These are phyloP conservation scores for Secale cereale DNA, from an alignment of 176 grass and related monocot genomes.

Conservation along the genomic window DNA sequence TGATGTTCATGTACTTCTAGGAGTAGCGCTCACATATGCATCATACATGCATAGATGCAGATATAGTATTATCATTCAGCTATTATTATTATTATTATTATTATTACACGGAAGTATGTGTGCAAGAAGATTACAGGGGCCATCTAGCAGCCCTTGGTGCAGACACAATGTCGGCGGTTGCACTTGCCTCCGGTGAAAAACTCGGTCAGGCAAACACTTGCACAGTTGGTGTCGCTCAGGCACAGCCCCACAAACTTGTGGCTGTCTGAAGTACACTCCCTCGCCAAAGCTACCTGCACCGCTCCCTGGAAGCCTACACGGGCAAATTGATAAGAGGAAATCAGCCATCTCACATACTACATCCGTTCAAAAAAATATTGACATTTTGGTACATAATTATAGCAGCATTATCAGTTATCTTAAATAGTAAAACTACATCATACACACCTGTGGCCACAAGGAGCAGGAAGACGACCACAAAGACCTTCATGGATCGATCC, in stretches of 20 bases:
- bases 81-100: background rate
- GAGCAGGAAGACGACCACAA: background rate
- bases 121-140: background rate
- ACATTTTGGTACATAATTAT: background rate
- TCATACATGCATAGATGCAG: background rate
- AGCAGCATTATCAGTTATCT: background rate
- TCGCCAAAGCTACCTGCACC: constrained; percentile 13
- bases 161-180: background rate
- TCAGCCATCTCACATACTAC: background rate
- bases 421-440: background rate
- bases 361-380: no score
- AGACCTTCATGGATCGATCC: background rate
- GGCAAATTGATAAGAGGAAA: background rate
- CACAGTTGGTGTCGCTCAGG: constrained; percentile 27
- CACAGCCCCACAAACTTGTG: constrained; percentile 41
- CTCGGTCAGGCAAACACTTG: constrained; percentile 43
- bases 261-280: constrained; percentile 40
- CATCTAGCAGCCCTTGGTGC: background rate
- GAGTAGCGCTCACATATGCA: no score
- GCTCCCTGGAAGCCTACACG: constrained; percentile 23
- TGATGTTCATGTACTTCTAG: no score
- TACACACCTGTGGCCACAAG: background rate
- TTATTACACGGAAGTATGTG: background rate
- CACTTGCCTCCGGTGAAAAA: constrained; percentile 39
- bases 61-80: background rate